Conservation (phyloP, 2,329 filamentous ascomycete genomes). For the Fusarium odoratissimum region DNA sequence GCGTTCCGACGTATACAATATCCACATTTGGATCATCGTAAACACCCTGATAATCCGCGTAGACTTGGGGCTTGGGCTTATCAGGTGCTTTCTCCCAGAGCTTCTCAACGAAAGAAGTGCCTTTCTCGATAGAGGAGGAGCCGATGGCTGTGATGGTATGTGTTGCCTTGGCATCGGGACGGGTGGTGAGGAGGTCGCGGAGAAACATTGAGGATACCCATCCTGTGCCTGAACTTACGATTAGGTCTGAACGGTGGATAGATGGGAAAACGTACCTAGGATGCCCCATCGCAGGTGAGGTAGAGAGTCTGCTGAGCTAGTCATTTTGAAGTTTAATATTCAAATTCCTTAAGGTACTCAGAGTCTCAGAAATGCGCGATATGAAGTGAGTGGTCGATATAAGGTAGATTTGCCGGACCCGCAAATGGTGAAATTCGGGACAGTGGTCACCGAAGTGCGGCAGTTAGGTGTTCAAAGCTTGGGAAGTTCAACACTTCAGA, state of each 20-base stretch:
- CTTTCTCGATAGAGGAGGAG: not conserved
- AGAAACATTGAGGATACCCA: constrained; percentile 32
- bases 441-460: not conserved
- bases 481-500: too few species aligned
- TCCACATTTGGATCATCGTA: constrained; percentile 56
- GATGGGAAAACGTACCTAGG: not conserved
- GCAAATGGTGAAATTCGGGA: not conserved
- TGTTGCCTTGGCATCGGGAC: constrained; percentile 2
- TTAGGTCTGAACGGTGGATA: rapidly evolving
- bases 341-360: rapidly evolving
- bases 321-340: constrained; percentile 15
- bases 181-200: constrained; percentile 1
- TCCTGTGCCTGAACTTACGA: constrained; percentile 2
- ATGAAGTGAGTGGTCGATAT: not conserved
- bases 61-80: constrained; percentile 5
- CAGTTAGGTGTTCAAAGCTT: too few species aligned
- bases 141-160: constrained; percentile 16
- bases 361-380: not conserved
- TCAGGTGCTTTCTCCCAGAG: constrained; percentile 3
- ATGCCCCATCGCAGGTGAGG: constrained; percentile 24
- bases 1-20: constrained; percentile 59
- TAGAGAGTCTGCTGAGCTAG: not conserved
- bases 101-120: not conserved
- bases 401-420: not conserved
- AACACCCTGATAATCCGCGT: constrained; percentile 49